A percentile compares a stretch with the other conserved stretches of the same genome.
These are phyloP conservation scores for Allomyces arbusculus DNA, from an alignment of 192 early-diverging fungal genomes.

Conservation along the genomic window DNA sequence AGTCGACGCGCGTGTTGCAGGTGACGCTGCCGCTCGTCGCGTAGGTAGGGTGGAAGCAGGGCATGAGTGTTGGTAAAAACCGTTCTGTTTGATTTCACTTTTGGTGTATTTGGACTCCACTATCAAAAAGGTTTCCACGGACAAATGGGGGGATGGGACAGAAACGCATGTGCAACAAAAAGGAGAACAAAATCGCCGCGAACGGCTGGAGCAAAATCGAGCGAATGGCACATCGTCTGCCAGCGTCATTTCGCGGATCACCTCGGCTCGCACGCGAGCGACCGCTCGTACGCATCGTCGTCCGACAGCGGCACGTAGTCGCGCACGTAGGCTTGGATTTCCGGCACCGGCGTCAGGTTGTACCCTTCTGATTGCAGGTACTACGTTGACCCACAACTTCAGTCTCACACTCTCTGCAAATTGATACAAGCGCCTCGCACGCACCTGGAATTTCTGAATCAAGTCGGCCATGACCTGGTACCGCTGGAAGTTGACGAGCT, in stretches of 20 bases:
- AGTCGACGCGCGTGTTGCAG: background rate
- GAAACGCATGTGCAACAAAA: too few species aligned
- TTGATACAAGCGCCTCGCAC: too few species aligned
- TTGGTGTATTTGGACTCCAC: background rate
- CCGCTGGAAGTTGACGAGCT: constrained; percentile 31
- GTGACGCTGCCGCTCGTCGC: background rate
- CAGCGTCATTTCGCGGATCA: background rate
- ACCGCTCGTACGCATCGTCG: constrained; percentile 24
- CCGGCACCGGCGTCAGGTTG: constrained; percentile 17
- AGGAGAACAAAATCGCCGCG: too few species aligned
- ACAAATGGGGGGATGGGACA: too few species aligned
- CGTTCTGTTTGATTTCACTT: too few species aligned
- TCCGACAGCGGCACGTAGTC: constrained; percentile 14
- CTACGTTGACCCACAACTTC: background rate
- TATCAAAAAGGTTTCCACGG: background rate
- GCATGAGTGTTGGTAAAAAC: too few species aligned
- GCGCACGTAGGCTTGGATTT: constrained; percentile 29
- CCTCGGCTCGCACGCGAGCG: constrained; percentile 24
- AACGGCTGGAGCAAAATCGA: too few species aligned
- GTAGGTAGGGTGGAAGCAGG: too few species aligned
- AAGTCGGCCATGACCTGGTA: constrained; percentile 22
- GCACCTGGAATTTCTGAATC: background rate
- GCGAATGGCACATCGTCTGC: too few species aligned
- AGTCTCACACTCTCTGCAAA: too few species aligned
- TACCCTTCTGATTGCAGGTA: constrained; percentile 9